Evolutionary conservation across 1,139 yeast genomes (phyloP), one percentile per base, ranked within the genome.

Genomic region (Insectozyma bohioensis): DNA sequence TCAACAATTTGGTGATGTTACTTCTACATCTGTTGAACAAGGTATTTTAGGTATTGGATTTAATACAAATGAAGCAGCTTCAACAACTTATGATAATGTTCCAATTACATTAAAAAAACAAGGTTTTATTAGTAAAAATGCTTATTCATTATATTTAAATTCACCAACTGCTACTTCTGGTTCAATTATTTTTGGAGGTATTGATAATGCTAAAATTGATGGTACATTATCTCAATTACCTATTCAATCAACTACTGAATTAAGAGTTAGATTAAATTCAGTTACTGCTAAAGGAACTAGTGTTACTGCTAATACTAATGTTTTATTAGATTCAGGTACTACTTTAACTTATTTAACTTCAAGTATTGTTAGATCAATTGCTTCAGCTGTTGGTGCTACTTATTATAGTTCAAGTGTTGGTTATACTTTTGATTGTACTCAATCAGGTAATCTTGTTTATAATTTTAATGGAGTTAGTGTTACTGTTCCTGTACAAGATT

Each of bases 41-140:
- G 58, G 58, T 23, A 29, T 52, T 19, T 38, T 54, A n/a, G 60
- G 60, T 14, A 39, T 55, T 36, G 54, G 54, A 19, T 43, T 41
- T 28, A 28, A 34, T 5, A 47, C 49, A 5, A 19, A 25, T 18
- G 42, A 37, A 30, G 29, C 33, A 12, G 40, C 46, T 13, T 52
- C 10, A n/a, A 8, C 16, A 15, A 20, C 52, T 36, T 62, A 63
- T 41, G 54, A 54, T 29, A 63, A 62, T 37, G 47, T 62, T 11
- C 69, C 68, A 1, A 27, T 52, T 24, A 51, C 51, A 28, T 47
- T 64, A 43, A 53, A 47, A 31, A 42, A 38, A 22, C 49, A 54
- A 37, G 88, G 86, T 0, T 42, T 65, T 9, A 80, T 78, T 39
- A 40, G 63, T 16, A 70, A 69, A 36, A 45, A 41, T 29, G 61